Percentiles rank a stretch among this genome's conserved stretches.
These are phyloP conservation scores for Gastrolobium bilobum DNA, from an alignment of 306 rosid species.

Conservation along the genomic window DNA sequence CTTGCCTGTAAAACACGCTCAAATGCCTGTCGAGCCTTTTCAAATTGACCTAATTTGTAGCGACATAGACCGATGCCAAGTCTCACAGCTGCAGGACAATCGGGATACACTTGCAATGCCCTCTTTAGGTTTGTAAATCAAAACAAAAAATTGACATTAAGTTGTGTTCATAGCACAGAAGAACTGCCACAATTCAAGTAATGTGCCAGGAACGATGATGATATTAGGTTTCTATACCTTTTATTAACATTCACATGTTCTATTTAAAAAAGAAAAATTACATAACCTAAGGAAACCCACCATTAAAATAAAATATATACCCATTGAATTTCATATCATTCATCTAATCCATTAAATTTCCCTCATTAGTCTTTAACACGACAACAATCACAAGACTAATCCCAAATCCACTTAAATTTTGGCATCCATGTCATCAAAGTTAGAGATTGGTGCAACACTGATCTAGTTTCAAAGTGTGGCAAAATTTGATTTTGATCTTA, in stretches of 20 bases:
- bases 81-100: conserved; percentile 95
- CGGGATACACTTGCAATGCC: conserved; percentile 88
- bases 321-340: conserved; percentile 38
- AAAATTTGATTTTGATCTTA: neutral
- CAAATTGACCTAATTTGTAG: conserved; percentile 94
- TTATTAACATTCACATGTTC: conserved; percentile 17
- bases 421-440: conserved; percentile 33
- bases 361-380: conserved; percentile 12
- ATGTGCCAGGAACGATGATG: conserved; percentile 22
- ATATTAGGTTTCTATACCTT: conserved; percentile 29
- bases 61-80: conserved; percentile 99
- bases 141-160: conserved; percentile 51
- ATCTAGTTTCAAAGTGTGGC: conserved; percentile 10
- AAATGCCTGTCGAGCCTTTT: conserved; percentile 94
- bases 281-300: conserved; percentile 22
- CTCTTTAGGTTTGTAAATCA: conserved; percentile 67
- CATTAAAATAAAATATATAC: conserved; percentile 31
- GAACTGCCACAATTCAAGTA: conserved; percentile 36
- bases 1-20: conserved; percentile 95
- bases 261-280: neutral
- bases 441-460: conserved; percentile 13
- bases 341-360: conserved; percentile 23
- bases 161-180: conserved; percentile 31
- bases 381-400: conserved; percentile 33
- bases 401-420: conserved; percentile 31